A percentile compares a stretch with the other conserved stretches of the same genome.
Conservation (phyloP, 495 filamentous ascomycete species). For the Amorphotheca resinae region DNA sequence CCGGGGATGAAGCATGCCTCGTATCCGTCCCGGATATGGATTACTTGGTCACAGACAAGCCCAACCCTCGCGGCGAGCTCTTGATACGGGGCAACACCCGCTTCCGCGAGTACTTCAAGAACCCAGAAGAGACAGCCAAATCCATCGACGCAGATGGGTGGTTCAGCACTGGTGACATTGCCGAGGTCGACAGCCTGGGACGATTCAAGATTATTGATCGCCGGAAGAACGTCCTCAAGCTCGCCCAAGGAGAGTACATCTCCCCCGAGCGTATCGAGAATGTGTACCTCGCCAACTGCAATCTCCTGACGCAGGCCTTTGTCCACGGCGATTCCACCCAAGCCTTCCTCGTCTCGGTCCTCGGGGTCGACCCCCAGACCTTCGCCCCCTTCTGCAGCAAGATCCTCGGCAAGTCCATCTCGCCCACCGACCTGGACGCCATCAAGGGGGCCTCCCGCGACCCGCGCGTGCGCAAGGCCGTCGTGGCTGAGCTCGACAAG, state of each 20-base stretch:
- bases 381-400: slow-evolving; percentile 72
- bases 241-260: slow-evolving; percentile 96
- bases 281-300: slow-evolving; percentile 69
- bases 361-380: slow-evolving; percentile 68
- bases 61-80: slow-evolving; percentile 86
- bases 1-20: slow-evolving; percentile 64
- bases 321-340: slow-evolving; percentile 86
- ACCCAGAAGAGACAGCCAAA: slow-evolving; percentile 74
- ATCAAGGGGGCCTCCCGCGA: slow-evolving; percentile 55
- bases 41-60: slow-evolving; percentile 81
- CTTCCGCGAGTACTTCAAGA: slow-evolving; percentile 81
- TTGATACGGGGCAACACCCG: slow-evolving; percentile 65
- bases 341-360: slow-evolving; percentile 72
- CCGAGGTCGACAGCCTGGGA: slow-evolving; percentile 66
- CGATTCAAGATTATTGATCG: slow-evolving; percentile 91
- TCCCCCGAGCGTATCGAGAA: slow-evolving; percentile 96
- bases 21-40: slow-evolving; percentile 90
- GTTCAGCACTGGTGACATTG: slow-evolving; percentile 94
- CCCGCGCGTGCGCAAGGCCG: slow-evolving; percentile 54
- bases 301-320: slow-evolving; percentile 65
- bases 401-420: slow-evolving; percentile 55
- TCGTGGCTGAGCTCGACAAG: slow-evolving; percentile 67
- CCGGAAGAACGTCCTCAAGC: slow-evolving; percentile 95
- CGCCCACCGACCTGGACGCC: slow-evolving; percentile 46
- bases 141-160: slow-evolving; percentile 79